Conservation (phyloP, 176 grass and related monocot genomes). For the Oryza officinalis region DNA sequence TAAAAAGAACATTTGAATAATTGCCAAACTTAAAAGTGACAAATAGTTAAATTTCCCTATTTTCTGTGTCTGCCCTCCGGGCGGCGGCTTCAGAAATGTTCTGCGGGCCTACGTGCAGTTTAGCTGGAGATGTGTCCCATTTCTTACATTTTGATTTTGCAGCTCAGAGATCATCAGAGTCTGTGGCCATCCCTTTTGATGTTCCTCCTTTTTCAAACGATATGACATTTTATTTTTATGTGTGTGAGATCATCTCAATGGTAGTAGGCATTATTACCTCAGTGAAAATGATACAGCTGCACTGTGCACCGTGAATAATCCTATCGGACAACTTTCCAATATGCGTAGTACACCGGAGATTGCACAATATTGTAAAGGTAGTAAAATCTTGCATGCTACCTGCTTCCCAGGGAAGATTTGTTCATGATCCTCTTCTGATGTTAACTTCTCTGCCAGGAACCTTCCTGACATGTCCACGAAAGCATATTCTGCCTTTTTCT, state of each 20-base stretch:
- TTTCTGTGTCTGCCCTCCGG: not conserved
- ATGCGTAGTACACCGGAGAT: not conserved
- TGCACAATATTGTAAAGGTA: not conserved
- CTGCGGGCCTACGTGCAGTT: not conserved
- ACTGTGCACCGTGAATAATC: not conserved
- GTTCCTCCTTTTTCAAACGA: not conserved
- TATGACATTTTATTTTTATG: not conserved
- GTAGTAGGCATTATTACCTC: constrained; percentile 2
- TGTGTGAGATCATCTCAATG: not conserved
- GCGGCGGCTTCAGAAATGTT: not conserved
- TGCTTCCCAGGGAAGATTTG: constrained; percentile 14
- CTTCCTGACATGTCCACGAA: not conserved
- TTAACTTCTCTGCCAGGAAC: not conserved
- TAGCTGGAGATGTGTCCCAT: not conserved
- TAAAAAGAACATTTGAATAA: too few species aligned
- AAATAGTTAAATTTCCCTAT: too few species aligned
- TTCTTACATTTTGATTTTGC: not conserved
- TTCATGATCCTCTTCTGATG: not conserved
- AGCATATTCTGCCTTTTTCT: not conserved
- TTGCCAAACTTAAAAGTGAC: too few species aligned
- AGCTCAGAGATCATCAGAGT: not conserved
- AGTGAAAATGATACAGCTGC: constrained; percentile 8
- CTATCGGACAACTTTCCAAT: not conserved
- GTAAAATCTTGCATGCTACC: constrained; percentile 35
- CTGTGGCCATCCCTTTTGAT: not conserved